Evolutionary conservation across 2,329 filamentous ascomycete species (phyloP), one percentile per base, ranked within the genome.

Genomic region (Aspergillus calidoustus): DNA sequence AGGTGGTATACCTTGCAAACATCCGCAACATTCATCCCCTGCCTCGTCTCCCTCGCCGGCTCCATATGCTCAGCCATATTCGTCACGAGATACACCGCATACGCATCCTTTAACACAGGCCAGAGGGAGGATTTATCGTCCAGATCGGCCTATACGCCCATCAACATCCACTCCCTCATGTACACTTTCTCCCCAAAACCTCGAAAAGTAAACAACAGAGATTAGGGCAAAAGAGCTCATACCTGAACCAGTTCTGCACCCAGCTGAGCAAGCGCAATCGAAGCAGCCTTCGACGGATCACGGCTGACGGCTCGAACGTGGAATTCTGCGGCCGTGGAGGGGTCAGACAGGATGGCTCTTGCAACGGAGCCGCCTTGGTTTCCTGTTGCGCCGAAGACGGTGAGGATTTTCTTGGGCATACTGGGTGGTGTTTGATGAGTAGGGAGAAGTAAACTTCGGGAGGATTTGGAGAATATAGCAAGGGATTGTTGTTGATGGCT

Each of bases 331-430:
- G 74, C 75, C 7, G 82, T 74, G 59, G 79, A 74, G 0, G 80
- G 72, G 68, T 74, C 73, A 41, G 65, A 61, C 23, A 82, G 76
- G 22, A 82, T 69, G 49, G 70, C 64, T 22, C 76, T 69, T 49
- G 83, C 82, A 46, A 86, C 77, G 17, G 81, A 82, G 64, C 83
- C 83, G 41, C 85, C 86, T 74, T 88, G 85, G 62, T 81, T 81
- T 59, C 85, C 84, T 17, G 84, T 87, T 51, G 84, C 81, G 34
- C 84, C 84, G 64, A 86, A 82, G 15, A 87, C 77, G 46, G 81
- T 82, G 71, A 87, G 78, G 67, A 84, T 75, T 66, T 82, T 61
- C 49, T 43, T 57, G 19, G 57, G 28, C 56, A 58, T 59, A 22
- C 28, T 54, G 50, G 9, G n/a, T 23, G 19, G 8, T 48, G 3